These are phyloP conservation scores for Lipomyces spencermartinsiae DNA, from an alignment of 805 yeast genomes.

Conservation along the genomic window DNA sequence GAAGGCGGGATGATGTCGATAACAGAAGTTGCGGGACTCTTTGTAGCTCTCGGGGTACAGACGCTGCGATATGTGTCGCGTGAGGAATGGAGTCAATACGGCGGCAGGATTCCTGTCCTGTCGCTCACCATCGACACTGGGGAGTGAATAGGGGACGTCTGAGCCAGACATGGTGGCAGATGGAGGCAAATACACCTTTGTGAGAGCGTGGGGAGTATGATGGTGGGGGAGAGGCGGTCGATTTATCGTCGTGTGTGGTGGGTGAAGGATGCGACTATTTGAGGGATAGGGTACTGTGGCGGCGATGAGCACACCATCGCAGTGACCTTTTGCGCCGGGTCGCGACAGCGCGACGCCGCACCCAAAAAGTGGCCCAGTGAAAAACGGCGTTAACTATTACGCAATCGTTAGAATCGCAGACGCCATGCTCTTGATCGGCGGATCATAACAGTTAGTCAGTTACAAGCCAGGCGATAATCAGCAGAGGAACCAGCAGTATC, in stretches of 20 bases:
- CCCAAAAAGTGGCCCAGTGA: neutral
- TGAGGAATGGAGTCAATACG: constrained; percentile 33
- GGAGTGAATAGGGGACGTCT: neutral
- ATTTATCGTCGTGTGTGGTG: neutral
- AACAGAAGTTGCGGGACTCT: constrained; percentile 63
- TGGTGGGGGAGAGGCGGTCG: neutral
- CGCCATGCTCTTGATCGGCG: too few species aligned
- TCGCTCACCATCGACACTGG: neutral
- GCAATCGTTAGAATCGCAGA: too few species aligned
- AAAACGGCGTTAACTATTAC: too few species aligned
- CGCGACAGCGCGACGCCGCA: neutral
- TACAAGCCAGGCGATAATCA: too few species aligned
- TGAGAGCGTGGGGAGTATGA: neutral
- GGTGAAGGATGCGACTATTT: neutral
- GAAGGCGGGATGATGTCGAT: constrained; percentile 90
- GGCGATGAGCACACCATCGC: neutral
- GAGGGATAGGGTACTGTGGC: neutral
- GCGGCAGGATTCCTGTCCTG: constrained; percentile 12
- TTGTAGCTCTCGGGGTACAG: constrained; percentile 36
- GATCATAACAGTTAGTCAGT: too few species aligned
- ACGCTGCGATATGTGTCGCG: constrained; percentile 34
- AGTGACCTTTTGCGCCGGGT: neutral
- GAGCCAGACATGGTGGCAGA: neutral
- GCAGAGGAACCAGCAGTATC: too few species aligned
- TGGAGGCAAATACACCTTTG: neutral